phyloP scores from a whole-genome alignment of 1,139 yeast species.

The Saccharomycopsis hybrid region DNA sequence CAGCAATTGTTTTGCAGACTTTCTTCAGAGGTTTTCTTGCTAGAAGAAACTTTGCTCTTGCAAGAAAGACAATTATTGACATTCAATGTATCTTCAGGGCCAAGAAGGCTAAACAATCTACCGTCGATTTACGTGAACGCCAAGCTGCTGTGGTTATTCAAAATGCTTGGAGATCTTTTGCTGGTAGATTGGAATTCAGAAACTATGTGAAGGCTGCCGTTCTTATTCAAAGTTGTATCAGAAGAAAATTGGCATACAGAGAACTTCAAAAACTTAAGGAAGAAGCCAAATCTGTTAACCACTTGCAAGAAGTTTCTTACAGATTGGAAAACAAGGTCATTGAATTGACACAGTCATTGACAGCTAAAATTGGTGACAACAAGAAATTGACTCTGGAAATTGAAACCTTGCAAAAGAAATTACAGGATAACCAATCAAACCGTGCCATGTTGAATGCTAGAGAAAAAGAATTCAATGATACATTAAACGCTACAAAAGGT shows the following conservation, averaged over 20 bases:
- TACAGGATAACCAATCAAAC: constrained; percentile 52
- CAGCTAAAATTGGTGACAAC: constrained; percentile 74
- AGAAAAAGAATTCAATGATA: constrained; percentile 48
- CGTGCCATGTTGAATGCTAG: constrained; percentile 51
- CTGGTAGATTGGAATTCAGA: constrained; percentile 41
- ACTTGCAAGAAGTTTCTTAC: constrained; percentile 85
- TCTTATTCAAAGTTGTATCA: constrained; percentile 67
- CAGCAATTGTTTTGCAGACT: constrained; percentile 73
- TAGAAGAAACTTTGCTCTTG: constrained; percentile 40
- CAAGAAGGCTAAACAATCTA: constrained; percentile 45
- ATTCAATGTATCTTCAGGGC: constrained; percentile 73
- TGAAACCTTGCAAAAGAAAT: constrained; percentile 45
- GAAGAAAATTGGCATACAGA: constrained; percentile 68
- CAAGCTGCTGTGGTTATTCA: constrained; percentile 69
- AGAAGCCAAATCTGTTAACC: constrained; percentile 89
- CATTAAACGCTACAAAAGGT: constrained; percentile 38
- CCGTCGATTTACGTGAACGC: constrained; percentile 43
- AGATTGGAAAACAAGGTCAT: constrained; percentile 93
- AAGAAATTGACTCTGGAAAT: constrained; percentile 63
- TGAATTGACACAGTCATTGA: constrained; percentile 80
- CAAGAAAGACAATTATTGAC: constrained; percentile 45
- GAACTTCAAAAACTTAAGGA: constrained; percentile 59
- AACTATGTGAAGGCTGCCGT: constrained; percentile 48
- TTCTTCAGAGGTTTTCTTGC: constrained; percentile 58
- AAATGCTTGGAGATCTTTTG: constrained; percentile 54